phyloP scores from a whole-genome alignment of 169 alveolate species.

The Plasmodium billcollinsi region DNA sequence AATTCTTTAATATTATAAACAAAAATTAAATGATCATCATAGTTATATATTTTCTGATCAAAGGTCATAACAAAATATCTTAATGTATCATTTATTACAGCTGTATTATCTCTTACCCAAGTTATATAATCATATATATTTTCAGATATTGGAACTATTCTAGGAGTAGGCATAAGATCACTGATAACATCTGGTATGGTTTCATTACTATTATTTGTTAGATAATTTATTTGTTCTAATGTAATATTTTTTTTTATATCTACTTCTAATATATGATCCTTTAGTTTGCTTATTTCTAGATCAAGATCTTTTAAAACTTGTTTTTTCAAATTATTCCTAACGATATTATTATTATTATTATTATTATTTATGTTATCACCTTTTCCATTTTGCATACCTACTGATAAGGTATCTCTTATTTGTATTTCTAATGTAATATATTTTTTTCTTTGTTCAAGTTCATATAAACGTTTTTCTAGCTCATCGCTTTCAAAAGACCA shows the following conservation, averaged over 20 bases:
- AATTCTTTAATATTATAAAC: not conserved
- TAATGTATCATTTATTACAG: slow-evolving; percentile 23
- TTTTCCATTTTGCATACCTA: not conserved
- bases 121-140: slow-evolving; percentile 14
- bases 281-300: slow-evolving; percentile 2
- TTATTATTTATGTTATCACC: too few species aligned
- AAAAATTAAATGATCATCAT: slow-evolving; percentile 11
- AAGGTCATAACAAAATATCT: slow-evolving; percentile 1
- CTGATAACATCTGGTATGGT: slow-evolving; percentile 33
- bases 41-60: not conserved
- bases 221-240: slow-evolving; percentile 20
- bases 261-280: not conserved
- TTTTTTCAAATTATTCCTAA: slow-evolving; percentile 13
- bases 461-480: not conserved
- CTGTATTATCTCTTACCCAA: slow-evolving; percentile 9
- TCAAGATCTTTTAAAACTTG: not conserved
- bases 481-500: slow-evolving; percentile 2
- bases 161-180: not conserved
- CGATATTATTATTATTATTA: not conserved
- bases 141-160: not conserved
- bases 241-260: slow-evolving; percentile 21
- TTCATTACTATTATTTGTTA: slow-evolving; percentile 17
- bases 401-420: slow-evolving; percentile 1
- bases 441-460: slow-evolving; percentile 5
- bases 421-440: slow-evolving; percentile 20